Evolutionary conservation across 768 basidiomycete genomes (phyloP).

Genomic region (Tulasnella sp.): DNA sequence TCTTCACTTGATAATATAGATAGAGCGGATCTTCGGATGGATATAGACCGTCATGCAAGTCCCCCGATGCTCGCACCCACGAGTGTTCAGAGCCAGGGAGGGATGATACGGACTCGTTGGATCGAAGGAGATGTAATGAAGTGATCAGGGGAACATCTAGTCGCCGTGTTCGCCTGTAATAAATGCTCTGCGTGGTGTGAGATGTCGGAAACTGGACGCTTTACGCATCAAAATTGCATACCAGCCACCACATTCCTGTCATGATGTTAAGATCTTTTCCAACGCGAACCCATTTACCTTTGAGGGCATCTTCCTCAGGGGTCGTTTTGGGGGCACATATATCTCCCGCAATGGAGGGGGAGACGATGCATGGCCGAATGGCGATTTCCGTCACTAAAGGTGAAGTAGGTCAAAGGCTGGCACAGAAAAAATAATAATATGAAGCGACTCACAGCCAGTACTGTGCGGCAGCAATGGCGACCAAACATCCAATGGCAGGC

Average conservation of each 20-base stretch:
- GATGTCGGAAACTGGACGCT: slow-evolving; percentile 16
- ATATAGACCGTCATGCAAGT: slow-evolving; percentile 65
- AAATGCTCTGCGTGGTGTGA: slow-evolving; percentile 59
- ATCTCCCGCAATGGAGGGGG: slow-evolving; percentile 57
- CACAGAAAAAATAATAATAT: background rate
- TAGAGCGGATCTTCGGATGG: slow-evolving; percentile 56
- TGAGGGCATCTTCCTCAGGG: slow-evolving; percentile 40
- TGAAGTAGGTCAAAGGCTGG: background rate
- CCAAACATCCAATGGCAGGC: slow-evolving; percentile 78
- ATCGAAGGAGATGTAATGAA: slow-evolving; percentile 66
- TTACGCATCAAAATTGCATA: slow-evolving; percentile 45
- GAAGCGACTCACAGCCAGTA: slow-evolving; percentile 64
- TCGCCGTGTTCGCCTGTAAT: slow-evolving; percentile 83
- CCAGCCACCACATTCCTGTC: slow-evolving; percentile 62
- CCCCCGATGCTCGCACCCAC: slow-evolving; percentile 69
- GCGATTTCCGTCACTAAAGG: slow-evolving; percentile 79
- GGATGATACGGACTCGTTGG: slow-evolving; percentile 53
- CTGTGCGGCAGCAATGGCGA: slow-evolving; percentile 72
- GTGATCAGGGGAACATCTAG: slow-evolving; percentile 80
- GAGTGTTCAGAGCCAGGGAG: slow-evolving; percentile 47
- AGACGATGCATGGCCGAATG: slow-evolving; percentile 63
- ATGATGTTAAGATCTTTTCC: slow-evolving; percentile 74
- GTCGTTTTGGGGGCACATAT: slow-evolving; percentile 73
- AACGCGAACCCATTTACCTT: slow-evolving; percentile 85
- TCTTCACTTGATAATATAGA: slow-evolving; percentile 79